Base-by-base conservation (phyloP, 1,284 basidiomycete species). In the Trichosporon ovoides region DNA sequence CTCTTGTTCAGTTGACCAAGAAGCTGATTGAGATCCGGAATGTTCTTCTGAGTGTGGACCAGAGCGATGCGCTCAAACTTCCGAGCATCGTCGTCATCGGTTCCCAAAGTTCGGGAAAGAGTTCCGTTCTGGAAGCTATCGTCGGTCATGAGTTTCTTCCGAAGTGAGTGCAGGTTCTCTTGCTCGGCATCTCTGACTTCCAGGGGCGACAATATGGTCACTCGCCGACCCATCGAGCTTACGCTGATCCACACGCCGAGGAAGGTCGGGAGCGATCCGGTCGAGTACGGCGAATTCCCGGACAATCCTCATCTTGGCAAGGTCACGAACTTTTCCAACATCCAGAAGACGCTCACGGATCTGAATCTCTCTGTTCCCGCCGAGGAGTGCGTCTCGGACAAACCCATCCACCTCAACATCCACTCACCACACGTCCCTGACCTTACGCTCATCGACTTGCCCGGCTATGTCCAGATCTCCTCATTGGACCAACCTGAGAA, bases 161-260 rank as follows among this genome's bases (percentile, higher is more conserved):
- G 36, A 98, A 98, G 92, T 95, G 66, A 66, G 85, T 78, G 33
- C 20, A 64, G 28, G 14, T 22, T 7, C 48, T 20, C 20, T 35
- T 6, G 7, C 19, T 36, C 3, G 48, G n/a, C n/a, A 16, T 35
- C 9, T n/a, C 37, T 52, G 36, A 20, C 54, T 46, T 36, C 10
- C 70, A 96, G 92, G 80, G 95, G 95, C 58, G 89, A 94, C 77
- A 98, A 98, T 77, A 99, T 99, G 96, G 96, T 98, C 48, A 99
- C 95, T 1, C 89, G 95, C 2, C 87, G 95, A 51, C 96, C 95
- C 0, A 96, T 99, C 69, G 95, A 99, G 74, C 84, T 98, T 58
- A 98, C 95, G 0, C 86, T 99, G 52, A 87, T 98, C 60, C 91
- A 98, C 73, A 96, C 90, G 0, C 89, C 90, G 13, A 71, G 77